Base-by-base conservation (phyloP, 495 filamentous ascomycete genomes). In the Lasiosphaeria ovina region DNA sequence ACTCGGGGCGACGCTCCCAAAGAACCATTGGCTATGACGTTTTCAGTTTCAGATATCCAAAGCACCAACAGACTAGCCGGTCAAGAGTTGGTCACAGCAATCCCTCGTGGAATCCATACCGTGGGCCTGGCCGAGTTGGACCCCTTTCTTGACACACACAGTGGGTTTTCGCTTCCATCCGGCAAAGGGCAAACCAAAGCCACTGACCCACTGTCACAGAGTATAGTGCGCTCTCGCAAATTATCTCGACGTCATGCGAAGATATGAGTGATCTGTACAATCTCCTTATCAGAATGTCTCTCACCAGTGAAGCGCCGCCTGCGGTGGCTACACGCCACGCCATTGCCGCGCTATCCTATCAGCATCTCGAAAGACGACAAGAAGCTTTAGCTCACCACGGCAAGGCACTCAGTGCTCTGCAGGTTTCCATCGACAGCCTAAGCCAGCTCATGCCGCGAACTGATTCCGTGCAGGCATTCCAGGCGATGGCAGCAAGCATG, bases 401-500 rank as follows among this genome's bases (percentile, higher is more conserved):
- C 4, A 42, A 51, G n/a, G 54, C 65, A 7, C 40, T 67, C n/a
- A 42, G 51, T 7, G 56, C 62, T 8, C 55, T 67, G 11, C 59
- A 64, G 42, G 33, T 31, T 8, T 55, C 58, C 6, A 45, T 67
- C 32, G 51, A 57, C n/a, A 42, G 47, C 8, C 40, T 61, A 31
- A 38, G 16, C 7, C 44, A 47, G 31, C 24, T 12, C 45, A 35
- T 8, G 3, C 35, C 33, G 36, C 34, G 44, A 9, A n/a, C 44
- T 1, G 38, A 55, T 4, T 16, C 51, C 11, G 33, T 45, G 14
- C 47, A 62, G 52, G 50, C 52, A 7, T 58, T 67, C 35, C 65
- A 59, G 55, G 16, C 59, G 40, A 61, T 67, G 44, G 65, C 65
- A 1, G 65, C 65, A 24, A 67, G 65, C 56, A 54, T 67, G 62